Conservation (phyloP, 208 protist species). For the Crithidia expoeki region DNA sequence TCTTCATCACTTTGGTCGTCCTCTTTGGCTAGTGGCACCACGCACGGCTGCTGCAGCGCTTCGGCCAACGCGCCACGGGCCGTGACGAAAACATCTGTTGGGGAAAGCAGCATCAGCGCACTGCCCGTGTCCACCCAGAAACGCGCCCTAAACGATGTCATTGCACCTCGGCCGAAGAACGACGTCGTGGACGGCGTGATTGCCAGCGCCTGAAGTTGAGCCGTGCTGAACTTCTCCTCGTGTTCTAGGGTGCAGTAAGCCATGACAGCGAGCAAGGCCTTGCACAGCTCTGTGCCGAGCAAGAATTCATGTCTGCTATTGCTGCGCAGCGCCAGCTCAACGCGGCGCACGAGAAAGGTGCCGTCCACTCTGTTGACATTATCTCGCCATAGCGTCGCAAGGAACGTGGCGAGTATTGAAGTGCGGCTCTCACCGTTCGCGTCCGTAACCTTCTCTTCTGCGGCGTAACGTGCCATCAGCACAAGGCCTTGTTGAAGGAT, state of each 20-base stretch:
- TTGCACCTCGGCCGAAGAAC: conserved; percentile 62
- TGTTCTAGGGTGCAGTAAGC: conserved; percentile 56
- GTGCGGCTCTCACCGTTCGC: conserved; percentile 49
- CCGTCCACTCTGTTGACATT: conserved; percentile 39
- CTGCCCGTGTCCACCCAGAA: conserved; percentile 45
- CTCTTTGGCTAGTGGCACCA: conserved; percentile 15
- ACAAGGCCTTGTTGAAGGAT: conserved; percentile 57
- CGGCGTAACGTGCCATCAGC: conserved; percentile 55
- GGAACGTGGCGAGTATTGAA: conserved; percentile 52
- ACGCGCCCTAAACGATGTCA: conserved; percentile 66
- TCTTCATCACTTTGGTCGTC: conserved; percentile 26
- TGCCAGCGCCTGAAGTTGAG: conserved; percentile 55
- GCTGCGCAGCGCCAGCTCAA: conserved; percentile 62
- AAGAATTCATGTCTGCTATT: conserved; percentile 49
- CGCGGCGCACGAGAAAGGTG: conserved; percentile 50
- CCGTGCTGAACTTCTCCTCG: conserved; percentile 69
- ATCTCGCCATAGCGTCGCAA: conserved; percentile 65
- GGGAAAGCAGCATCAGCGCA: conserved; percentile 42
- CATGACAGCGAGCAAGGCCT: conserved; percentile 57
- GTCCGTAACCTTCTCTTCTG: conserved; percentile 41
- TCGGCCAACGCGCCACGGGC: conserved; percentile 17
- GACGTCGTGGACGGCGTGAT: conserved; percentile 42
- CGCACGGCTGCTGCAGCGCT: conserved; percentile 30
- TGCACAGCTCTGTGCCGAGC: conserved; percentile 68
- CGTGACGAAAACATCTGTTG: conserved; percentile 26